These are phyloP conservation scores for Ormosia emarginata DNA, from an alignment of 306 rosid genomes.

Conservation along the genomic window DNA sequence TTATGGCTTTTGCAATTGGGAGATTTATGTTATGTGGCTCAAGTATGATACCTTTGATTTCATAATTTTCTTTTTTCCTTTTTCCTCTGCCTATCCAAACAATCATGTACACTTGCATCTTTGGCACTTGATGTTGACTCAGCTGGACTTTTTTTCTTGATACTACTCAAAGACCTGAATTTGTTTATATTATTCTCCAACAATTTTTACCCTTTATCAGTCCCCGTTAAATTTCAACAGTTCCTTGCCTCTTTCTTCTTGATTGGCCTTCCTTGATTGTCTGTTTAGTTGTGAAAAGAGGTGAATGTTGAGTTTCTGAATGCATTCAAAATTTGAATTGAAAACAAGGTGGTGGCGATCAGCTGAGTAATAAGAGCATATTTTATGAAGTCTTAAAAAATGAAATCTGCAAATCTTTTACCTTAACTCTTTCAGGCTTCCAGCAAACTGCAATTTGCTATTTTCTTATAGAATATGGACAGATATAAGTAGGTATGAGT, in stretches of 20 bases:
- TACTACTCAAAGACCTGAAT: neutral
- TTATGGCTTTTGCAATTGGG: neutral
- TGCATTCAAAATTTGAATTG: neutral
- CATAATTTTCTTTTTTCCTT: neutral
- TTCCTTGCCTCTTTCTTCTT: neutral
- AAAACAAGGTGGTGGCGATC: neutral
- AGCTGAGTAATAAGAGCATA: neutral
- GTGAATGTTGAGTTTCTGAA: neutral
- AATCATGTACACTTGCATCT: neutral
- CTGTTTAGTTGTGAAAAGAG: neutral
- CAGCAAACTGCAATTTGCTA: constrained; percentile 8
- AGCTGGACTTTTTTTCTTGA: constrained; percentile 9
- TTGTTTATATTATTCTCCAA: neutral
- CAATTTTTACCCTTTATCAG: neutral
- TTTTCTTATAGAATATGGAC: neutral
- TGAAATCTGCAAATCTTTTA: neutral
- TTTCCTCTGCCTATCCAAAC: neutral
- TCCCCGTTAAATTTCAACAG: neutral
- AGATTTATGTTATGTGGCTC: constrained; percentile 13
- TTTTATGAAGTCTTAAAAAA: neutral
- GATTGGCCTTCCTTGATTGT: neutral
- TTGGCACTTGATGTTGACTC: neutral
- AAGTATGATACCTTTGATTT: neutral
- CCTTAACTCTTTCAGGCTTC: neutral
- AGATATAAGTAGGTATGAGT: neutral